phyloP scores from a whole-genome alignment of 192 early-diverging fungal species.

The Backusella sp. region DNA sequence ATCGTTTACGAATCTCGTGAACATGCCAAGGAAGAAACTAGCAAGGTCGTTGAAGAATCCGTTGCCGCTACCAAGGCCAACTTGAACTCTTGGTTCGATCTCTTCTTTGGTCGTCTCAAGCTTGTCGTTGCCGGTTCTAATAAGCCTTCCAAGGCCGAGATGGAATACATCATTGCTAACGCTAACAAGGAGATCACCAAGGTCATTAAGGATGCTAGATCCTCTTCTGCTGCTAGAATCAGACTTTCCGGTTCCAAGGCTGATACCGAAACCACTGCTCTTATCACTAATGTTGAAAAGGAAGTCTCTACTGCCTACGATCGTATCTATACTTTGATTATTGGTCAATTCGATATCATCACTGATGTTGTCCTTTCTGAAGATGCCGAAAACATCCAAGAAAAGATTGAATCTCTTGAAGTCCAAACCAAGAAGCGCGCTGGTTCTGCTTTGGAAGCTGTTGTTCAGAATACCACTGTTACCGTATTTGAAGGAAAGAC shows the following conservation, averaged over 20 bases:
- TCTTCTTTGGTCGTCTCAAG: conserved; percentile 4
- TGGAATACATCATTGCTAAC: not conserved
- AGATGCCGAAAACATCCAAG: conserved; percentile 8
- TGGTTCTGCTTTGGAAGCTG: not conserved
- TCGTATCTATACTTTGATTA: conserved; percentile 4
- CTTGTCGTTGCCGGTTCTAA: not conserved
- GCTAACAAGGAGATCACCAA: not conserved
- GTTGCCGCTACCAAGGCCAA: not conserved
- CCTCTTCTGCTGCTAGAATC: not conserved
- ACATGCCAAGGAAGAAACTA: conserved; percentile 6
- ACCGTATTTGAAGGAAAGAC: conserved; percentile 25
- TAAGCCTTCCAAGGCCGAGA: not conserved
- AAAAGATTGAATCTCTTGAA: conserved; percentile 9
- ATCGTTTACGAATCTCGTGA: conserved; percentile 15
- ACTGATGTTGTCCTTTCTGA: not conserved
- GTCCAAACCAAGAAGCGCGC: conserved; percentile 13
- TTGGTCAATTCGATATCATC: not conserved
- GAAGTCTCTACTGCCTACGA: conserved; percentile 9
- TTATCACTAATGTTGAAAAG: conserved; percentile 7
- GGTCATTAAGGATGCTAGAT: not conserved
- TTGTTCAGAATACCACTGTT: conserved; percentile 13
- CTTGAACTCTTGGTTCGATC: conserved; percentile 10
- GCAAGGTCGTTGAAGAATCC: not conserved
- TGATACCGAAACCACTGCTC: not conserved
- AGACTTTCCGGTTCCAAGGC: not conserved